Percentiles rank a stretch among this genome's conserved stretches.
These are phyloP conservation scores for Cryptococcus maquisensis DNA, from an alignment of 1,284 basidiomycete species.

Conservation along the genomic window DNA sequence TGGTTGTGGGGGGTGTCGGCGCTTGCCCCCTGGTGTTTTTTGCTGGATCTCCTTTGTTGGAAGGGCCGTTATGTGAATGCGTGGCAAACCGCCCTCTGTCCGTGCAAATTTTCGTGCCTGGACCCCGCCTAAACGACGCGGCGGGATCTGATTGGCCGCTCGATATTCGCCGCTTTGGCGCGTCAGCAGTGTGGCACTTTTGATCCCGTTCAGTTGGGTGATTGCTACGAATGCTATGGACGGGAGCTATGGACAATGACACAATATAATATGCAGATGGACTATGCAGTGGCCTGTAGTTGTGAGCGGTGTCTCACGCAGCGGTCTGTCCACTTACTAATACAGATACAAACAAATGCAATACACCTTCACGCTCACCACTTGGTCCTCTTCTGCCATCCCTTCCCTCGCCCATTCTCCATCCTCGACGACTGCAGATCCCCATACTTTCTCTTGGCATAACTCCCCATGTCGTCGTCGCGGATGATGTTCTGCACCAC, in stretches of 20 bases:
- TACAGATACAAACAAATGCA: background rate
- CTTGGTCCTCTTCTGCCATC: conserved; percentile 60
- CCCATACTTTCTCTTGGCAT: conserved; percentile 90
- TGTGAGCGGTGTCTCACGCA: too few relatives aligned
- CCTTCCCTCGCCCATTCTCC: conserved; percentile 68
- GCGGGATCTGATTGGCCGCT: too few relatives aligned
- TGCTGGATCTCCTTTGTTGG: conserved; percentile 2
- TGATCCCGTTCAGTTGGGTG: too few relatives aligned
- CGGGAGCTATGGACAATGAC: too few relatives aligned
- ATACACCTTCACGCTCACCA: conserved; percentile 26
- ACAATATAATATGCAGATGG: too few relatives aligned
- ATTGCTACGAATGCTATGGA: too few relatives aligned
- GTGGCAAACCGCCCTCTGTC: background rate
- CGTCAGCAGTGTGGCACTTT: background rate
- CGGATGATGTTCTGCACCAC: conserved; percentile 85
- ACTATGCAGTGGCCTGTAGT: too few relatives aligned
- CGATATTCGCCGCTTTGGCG: too few relatives aligned
- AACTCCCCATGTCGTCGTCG: conserved; percentile 77
- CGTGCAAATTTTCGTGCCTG: background rate
- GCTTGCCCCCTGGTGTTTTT: conserved; percentile 7
- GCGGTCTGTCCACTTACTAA: background rate
- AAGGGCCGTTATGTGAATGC: background rate
- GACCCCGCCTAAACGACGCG: background rate
- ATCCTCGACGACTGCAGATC: conserved; percentile 71
- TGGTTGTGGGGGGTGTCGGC: conserved; percentile 7